Base-by-base conservation (phyloP, 108 stramenopile genomes). In the Cyclostephanos invisitatus region DNA sequence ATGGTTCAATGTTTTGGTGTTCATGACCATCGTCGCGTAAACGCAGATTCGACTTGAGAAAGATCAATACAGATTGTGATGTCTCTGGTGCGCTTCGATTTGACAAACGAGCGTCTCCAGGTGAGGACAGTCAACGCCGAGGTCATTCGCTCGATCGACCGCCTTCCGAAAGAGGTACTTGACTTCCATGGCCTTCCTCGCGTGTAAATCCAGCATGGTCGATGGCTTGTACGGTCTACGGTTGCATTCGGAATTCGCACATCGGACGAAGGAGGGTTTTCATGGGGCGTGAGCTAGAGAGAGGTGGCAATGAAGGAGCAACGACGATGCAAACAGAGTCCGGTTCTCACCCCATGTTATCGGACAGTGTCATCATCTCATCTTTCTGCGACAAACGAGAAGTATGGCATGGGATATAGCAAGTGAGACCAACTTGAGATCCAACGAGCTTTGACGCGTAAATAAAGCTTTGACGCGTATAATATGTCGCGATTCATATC, bases 181-280 rank as follows among this genome's bases (percentile, higher is more conserved):
- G 1, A 92, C 94, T 77, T 95, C 94, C 88, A 95, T 92, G 3
- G 91, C 84, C 36, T 81, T 85, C 20, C 89, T 68, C 49, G 89
- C 80, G 9, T 78, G 74, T 15, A 89, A 73, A 73, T 94, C 93
- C 37, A 94, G 62, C 89, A 91, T 92, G 3, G 93, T 94, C 2
- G 83, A 84, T 29, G 93, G 85, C 66, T 87, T 89, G 73, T 92
- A 94, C 18, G 86, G 81, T 37, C 75, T 67, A n/a, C 22, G 29
- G 10, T 17, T 57, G 2, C 24, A 14, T 14, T 56, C 11, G 1
- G 7, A 15, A 53, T 5, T 2, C 3, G 51, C 9, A 12, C 24
- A 27, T 20, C 29, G 28, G 28, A 29, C 56, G 28, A 57, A 29
- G 0, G 11, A 24, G 61, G 54, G 27, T 21, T 32, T 32, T 32